These are phyloP conservation scores for Vanilla planifolia DNA, from an alignment of 106 monocot genomes.

Conservation along the genomic window DNA sequence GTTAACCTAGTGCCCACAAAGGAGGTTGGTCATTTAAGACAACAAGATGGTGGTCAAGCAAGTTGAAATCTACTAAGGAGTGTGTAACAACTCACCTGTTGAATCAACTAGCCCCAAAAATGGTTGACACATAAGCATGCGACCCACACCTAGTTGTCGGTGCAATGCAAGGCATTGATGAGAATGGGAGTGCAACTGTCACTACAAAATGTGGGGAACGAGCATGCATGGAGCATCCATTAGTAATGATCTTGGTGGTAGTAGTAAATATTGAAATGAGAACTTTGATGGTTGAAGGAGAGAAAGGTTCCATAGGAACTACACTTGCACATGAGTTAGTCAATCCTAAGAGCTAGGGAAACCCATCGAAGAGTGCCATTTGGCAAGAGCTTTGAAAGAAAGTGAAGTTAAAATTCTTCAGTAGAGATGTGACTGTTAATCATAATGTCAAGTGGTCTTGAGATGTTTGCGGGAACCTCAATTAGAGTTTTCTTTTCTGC, in stretches of 20 bases:
- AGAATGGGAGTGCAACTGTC: not conserved
- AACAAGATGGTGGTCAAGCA: not conserved
- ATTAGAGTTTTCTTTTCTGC: not conserved
- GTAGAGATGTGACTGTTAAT: no score
- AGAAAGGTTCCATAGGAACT: no score
- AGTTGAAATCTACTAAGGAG: not conserved
- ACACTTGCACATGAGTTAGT: no score
- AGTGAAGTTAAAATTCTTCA: no score
- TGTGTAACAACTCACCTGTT: conserved; percentile 17
- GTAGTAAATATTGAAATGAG: conserved; percentile 3
- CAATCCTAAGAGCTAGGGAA: no score
- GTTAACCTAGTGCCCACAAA: not conserved
- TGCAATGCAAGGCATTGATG: not conserved
- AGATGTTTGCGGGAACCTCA: no score
- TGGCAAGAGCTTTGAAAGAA: no score
- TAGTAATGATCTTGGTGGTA: not conserved
- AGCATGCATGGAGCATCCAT: no score
- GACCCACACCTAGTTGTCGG: conserved; percentile 17
- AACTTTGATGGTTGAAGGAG: no score
- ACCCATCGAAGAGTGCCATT: no score
- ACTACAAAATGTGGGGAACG: not conserved
- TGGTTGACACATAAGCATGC: conserved; percentile 15
- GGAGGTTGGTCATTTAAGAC: not conserved
- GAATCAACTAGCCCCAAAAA: conserved; percentile 54
- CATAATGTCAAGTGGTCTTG: no score